A percentile compares a stretch with the other conserved stretches of the same genome.
Conservation (phyloP, 805 yeast genomes). For the Metschnikowia continentalis region DNA sequence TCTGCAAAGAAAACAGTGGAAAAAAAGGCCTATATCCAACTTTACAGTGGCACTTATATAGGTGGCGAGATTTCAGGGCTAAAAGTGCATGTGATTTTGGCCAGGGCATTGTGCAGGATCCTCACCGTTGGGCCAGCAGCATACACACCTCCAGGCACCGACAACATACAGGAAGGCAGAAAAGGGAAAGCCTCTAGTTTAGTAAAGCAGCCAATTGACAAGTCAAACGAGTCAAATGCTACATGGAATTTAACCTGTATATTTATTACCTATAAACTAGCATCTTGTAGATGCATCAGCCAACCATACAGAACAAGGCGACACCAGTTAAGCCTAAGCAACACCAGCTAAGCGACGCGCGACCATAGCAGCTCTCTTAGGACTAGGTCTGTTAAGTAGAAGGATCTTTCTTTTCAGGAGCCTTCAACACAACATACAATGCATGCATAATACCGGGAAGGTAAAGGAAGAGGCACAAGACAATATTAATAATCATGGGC, state of each 20-base stretch:
- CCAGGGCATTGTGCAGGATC: not conserved
- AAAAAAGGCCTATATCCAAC: no score
- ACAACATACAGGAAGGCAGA: no score
- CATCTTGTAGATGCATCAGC: not conserved
- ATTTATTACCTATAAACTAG: conserved; percentile 1
- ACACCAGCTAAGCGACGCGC: not conserved
- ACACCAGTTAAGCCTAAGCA: not conserved
- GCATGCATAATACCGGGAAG: conserved; percentile 76
- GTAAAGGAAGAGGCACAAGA: conserved; percentile 66
- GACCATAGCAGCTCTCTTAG: not conserved
- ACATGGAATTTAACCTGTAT: not conserved
- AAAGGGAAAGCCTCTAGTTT: no score
- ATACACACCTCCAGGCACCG: no score
- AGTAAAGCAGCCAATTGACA: no score
- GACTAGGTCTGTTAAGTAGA: no score
- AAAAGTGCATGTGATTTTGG: conserved; percentile 3
- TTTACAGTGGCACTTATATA: not conserved
- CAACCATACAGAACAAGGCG: no score
- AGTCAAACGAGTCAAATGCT: no score
- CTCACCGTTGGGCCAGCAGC: not conserved
- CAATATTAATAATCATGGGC: conserved; percentile 55
- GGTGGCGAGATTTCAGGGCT: not conserved
- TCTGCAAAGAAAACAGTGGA: not conserved
- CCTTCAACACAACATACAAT: conserved; percentile 60
- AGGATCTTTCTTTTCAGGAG: not conserved